Conservation (phyloP, 495 filamentous ascomycete genomes). For the Beverwykella pulmonaria region DNA sequence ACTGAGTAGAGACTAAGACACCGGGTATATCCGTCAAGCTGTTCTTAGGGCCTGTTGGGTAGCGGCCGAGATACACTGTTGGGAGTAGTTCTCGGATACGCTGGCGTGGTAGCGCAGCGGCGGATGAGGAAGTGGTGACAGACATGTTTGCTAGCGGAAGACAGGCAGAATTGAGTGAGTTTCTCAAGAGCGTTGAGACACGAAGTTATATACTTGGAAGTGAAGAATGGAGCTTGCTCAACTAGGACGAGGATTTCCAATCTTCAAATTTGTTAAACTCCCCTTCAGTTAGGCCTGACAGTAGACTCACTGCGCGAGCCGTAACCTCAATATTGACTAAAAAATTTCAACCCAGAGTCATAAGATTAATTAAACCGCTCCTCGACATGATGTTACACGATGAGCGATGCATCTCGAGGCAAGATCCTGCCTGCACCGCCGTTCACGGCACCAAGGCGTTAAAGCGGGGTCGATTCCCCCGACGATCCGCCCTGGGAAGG, state of each 20-base stretch:
- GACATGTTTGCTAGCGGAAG: conserved; percentile 6
- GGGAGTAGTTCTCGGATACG: conserved; percentile 52
- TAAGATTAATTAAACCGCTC: background rate
- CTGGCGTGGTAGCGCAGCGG: conserved; percentile 6
- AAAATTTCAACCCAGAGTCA: background rate
- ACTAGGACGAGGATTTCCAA: background rate
- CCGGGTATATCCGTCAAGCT: conserved; percentile 56
- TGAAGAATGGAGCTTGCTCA: background rate
- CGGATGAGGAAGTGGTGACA: background rate
- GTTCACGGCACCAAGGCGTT: background rate
- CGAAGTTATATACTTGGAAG: background rate
- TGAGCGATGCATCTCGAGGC: background rate
- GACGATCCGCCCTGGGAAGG: background rate
- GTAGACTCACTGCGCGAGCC: too few relatives aligned
- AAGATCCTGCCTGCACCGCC: background rate
- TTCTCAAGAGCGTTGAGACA: background rate
- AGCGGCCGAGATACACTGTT: conserved; percentile 32
- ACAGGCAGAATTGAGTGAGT: background rate
- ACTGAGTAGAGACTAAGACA: conserved; percentile 53
- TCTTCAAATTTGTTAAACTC: background rate
- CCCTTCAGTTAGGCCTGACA: too few relatives aligned
- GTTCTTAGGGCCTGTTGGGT: conserved; percentile 52
- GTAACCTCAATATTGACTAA: background rate
- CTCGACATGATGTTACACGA: background rate
- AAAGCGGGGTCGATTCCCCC: background rate